A percentile compares a stretch with the other conserved stretches of the same genome.
Evolutionary conservation across 352 stramenopile genomes (phyloP).

Genomic region (Phytophthora crassamura): DNA sequence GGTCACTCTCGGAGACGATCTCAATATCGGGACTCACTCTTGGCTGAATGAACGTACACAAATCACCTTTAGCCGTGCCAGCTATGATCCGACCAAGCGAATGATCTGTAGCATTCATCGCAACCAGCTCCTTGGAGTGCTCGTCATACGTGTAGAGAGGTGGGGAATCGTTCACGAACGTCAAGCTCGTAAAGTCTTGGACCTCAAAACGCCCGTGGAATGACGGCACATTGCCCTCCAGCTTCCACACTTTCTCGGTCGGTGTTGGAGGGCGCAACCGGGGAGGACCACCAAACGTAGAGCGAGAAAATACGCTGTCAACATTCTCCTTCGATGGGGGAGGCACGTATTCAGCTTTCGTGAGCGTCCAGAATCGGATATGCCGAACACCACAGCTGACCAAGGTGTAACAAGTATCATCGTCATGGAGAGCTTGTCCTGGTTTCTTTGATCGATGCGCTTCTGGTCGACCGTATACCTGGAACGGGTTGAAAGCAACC

Average conservation of each 20-base stretch:
- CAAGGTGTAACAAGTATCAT: conserved; percentile 75
- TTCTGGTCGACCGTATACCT: conserved; percentile 69
- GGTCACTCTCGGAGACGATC: conserved; percentile 33
- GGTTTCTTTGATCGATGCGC: conserved; percentile 53
- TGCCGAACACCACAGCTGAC: conserved; percentile 77
- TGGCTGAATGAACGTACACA: conserved; percentile 77
- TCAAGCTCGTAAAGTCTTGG: conserved; percentile 73
- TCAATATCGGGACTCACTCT: conserved; percentile 46
- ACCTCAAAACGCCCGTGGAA: conserved; percentile 73
- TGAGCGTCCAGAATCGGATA: conserved; percentile 80
- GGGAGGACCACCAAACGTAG: conserved; percentile 60
- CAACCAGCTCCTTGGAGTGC: conserved; percentile 46
- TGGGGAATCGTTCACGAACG: conserved; percentile 75
- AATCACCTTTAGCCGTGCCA: conserved; percentile 66
- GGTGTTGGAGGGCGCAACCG: conserved; percentile 57
- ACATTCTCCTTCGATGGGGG: conserved; percentile 52
- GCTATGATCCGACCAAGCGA: conserved; percentile 66
- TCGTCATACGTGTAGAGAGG: conserved; percentile 69
- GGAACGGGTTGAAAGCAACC: conserved; percentile 75
- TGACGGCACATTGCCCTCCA: conserved; percentile 76
- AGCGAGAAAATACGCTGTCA: conserved; percentile 68
- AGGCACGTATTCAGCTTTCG: conserved; percentile 57
- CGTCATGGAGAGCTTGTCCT: conserved; percentile 71
- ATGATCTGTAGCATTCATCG: conserved; percentile 56
- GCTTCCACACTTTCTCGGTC: conserved; percentile 73